A percentile compares a stretch with the other conserved stretches of the same genome.
phyloP scores from a whole-genome alignment of 2,329 filamentous ascomycete species.

The Penicillium hesseltinei region DNA sequence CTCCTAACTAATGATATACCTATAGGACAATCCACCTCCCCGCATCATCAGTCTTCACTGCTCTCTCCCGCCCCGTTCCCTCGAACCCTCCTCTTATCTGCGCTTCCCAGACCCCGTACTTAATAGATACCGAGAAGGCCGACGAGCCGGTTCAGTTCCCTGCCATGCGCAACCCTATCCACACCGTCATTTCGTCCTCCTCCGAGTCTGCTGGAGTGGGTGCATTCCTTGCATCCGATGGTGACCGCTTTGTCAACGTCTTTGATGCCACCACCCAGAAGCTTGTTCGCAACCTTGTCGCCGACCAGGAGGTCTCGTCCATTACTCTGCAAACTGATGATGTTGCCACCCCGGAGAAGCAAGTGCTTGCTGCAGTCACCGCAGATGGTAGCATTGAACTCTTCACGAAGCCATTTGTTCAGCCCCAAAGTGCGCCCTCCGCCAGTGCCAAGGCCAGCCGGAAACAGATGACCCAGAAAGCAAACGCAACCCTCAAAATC shows the following conservation, averaged over 20 bases:
- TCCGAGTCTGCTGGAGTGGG: slow-evolving; percentile 33
- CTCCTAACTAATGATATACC: slow-evolving; percentile 14
- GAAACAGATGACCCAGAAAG: slow-evolving; percentile 46
- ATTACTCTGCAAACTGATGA: slow-evolving; percentile 36
- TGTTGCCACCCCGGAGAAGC: slow-evolving; percentile 33
- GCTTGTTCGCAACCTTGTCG: slow-evolving; percentile 49
- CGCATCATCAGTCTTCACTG: slow-evolving; percentile 38
- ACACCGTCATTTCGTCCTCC: slow-evolving; percentile 46
- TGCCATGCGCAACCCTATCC: slow-evolving; percentile 51
- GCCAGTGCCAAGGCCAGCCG: slow-evolving; percentile 46
- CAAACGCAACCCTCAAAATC: slow-evolving; percentile 47
- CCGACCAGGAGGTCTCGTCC: slow-evolving; percentile 47
- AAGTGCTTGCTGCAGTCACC: slow-evolving; percentile 48
- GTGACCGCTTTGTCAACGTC: slow-evolving; percentile 52
- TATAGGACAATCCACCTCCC: slow-evolving; percentile 46
- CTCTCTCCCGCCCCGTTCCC: slow-evolving; percentile 43
- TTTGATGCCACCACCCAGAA: slow-evolving; percentile 46
- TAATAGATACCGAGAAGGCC: slow-evolving; percentile 44
- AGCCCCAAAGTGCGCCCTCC: slow-evolving; percentile 29
- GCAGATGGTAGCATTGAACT: slow-evolving; percentile 51
- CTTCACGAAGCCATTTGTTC: slow-evolving; percentile 50
- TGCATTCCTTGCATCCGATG: slow-evolving; percentile 50
- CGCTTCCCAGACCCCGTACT: slow-evolving; percentile 50
- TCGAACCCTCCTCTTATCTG: slow-evolving; percentile 48
- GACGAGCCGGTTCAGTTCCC: slow-evolving; percentile 45